These are phyloP conservation scores for Achlya hypogyna DNA, from an alignment of 352 stramenopile genomes.

Conservation along the genomic window DNA sequence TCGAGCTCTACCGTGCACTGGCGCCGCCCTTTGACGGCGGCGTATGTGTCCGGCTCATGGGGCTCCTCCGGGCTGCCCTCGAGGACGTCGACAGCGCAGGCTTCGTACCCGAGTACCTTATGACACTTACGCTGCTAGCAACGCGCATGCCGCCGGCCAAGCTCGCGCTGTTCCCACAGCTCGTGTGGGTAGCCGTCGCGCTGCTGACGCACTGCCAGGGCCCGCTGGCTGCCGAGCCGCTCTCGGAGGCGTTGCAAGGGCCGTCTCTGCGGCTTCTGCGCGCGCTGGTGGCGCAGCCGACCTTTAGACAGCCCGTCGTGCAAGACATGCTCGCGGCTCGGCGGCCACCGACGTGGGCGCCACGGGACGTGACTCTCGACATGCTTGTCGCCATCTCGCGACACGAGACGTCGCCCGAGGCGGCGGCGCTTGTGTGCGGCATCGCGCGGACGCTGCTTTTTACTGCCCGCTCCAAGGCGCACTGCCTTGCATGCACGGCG, in stretches of 20 bases:
- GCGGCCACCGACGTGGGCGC: not conserved
- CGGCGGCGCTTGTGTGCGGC: not conserved
- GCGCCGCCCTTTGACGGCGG: slow-evolving; percentile 43
- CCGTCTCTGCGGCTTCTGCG: not conserved
- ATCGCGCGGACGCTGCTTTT: not conserved
- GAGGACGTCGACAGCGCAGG: slow-evolving; percentile 25
- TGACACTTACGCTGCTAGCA: slow-evolving; percentile 32
- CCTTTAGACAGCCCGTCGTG: slow-evolving; percentile 8
- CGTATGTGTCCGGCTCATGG: slow-evolving; percentile 45
- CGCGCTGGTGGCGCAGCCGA: not conserved
- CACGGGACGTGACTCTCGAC: not conserved
- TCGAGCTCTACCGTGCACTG: slow-evolving; percentile 42
- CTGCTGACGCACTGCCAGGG: slow-evolving; percentile 46
- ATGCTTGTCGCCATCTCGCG: not conserved
- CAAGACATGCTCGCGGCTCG: slow-evolving; percentile 5
- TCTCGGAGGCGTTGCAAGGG: slow-evolving; percentile 4
- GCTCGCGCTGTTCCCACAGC: slow-evolving; percentile 61
- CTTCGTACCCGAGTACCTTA: slow-evolving; percentile 41
- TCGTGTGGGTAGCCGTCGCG: slow-evolving; percentile 60
- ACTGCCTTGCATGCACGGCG: slow-evolving; percentile 11
- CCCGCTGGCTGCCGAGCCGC: not conserved
- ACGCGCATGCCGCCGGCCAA: slow-evolving; percentile 37
- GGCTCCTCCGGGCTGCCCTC: slow-evolving; percentile 38
- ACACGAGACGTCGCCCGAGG: not conserved
- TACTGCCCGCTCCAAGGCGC: not conserved